Conservation (phyloP, 179 eudicot genomes). For the Carnegiea gigantea region DNA sequence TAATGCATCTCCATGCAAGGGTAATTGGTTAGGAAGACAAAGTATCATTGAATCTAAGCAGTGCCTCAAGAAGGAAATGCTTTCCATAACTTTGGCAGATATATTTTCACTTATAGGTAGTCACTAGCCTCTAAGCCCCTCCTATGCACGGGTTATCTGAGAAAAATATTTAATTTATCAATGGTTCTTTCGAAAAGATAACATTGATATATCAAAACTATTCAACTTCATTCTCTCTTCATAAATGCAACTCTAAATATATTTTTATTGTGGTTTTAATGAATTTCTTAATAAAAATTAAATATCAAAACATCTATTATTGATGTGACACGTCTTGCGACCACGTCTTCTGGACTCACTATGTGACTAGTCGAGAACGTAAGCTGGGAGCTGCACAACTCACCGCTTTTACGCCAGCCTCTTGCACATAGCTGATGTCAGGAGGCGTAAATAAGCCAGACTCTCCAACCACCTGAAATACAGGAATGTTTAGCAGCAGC, state of each 20-base stretch:
- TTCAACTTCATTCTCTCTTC: no score
- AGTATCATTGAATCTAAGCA: not conserved
- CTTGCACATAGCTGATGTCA: constrained; percentile 82
- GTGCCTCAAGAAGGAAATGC: not conserved
- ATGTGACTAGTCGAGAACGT: not conserved
- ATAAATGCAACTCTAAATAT: no score
- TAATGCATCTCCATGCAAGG: no score
- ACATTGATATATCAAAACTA: no score
- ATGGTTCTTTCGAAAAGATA: no score
- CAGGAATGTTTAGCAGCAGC: not conserved
- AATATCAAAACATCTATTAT: no score
- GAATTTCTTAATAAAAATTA: no score
- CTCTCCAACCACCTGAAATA: constrained; percentile 89
- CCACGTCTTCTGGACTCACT: no score
- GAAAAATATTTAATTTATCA: no score
- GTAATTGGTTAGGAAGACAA: not conserved
- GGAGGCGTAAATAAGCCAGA: constrained; percentile 90
- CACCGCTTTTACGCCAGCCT: constrained; percentile 92
- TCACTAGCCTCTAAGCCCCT: not conserved
- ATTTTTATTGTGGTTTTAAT: no score
- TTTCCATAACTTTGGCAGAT: not conserved
- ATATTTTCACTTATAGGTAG: not conserved
- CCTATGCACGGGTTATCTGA: no score
- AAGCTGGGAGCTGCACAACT: constrained; percentile 18
- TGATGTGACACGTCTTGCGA: no score